phyloP scores from a whole-genome alignment of 2,329 filamentous ascomycete genomes.

The Erysiphe neolycopersici region DNA sequence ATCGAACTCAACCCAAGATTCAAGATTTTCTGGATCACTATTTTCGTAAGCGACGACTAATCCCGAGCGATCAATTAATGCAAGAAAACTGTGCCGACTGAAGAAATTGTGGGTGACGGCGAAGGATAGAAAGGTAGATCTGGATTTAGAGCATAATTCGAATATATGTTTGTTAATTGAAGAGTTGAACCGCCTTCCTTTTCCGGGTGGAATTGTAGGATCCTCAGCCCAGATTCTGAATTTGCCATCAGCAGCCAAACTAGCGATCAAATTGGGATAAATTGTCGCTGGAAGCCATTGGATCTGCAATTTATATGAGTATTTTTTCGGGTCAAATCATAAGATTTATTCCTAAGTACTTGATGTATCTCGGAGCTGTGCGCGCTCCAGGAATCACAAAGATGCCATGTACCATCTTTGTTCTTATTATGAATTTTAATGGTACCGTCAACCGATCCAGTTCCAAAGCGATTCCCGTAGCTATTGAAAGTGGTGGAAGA shows the following conservation, averaged over 20 bases:
- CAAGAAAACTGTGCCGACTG: slow-evolving; percentile 57
- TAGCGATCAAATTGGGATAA: slow-evolving; percentile 63
- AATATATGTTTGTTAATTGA: slow-evolving; percentile 35
- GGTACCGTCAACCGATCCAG: slow-evolving; percentile 74
- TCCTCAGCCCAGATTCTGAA: slow-evolving; percentile 90
- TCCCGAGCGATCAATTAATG: slow-evolving; percentile 61
- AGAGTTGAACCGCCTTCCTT: slow-evolving; percentile 54
- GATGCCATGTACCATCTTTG: slow-evolving; percentile 46
- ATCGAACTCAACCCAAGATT: slow-evolving; percentile 50
- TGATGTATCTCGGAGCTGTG: slow-evolving; percentile 79
- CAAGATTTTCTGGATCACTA: slow-evolving; percentile 54
- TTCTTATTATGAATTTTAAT: slow-evolving; percentile 78
- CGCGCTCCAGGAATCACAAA: slow-evolving; percentile 70
- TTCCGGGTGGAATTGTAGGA: slow-evolving; percentile 44
- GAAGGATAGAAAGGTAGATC: slow-evolving; percentile 40
- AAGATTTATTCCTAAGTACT: slow-evolving; percentile 22
- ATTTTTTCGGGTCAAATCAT: not conserved
- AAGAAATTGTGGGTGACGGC: slow-evolving; percentile 65
- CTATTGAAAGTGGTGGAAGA: slow-evolving; percentile 53
- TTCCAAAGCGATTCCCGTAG: slow-evolving; percentile 76
- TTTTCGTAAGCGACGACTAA: slow-evolving; percentile 62
- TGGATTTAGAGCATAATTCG: slow-evolving; percentile 8
- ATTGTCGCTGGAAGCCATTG: slow-evolving; percentile 85
- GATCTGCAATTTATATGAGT: slow-evolving; percentile 24
- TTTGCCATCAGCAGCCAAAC: slow-evolving; percentile 67